These are phyloP conservation scores for Penicillium glabrum DNA, from an alignment of 2,329 filamentous ascomycete genomes.

Conservation along the genomic window DNA sequence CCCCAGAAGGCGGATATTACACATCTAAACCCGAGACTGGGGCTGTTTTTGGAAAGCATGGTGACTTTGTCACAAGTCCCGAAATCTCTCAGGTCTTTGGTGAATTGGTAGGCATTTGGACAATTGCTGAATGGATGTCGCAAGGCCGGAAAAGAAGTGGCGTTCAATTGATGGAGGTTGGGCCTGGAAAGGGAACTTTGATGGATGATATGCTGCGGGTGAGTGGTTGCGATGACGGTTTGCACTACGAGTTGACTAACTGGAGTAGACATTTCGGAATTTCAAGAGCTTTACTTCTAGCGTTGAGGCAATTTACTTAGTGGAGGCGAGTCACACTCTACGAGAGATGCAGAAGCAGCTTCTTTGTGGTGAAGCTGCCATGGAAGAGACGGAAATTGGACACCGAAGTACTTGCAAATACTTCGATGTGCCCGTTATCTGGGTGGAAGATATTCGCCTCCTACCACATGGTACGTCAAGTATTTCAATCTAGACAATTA, in stretches of 20 bases:
- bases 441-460: constrained; percentile 87
- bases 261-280: constrained; percentile 70
- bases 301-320: constrained; percentile 86
- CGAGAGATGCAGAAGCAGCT: constrained; percentile 75
- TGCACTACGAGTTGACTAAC: not conserved
- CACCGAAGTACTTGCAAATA: constrained; percentile 76
- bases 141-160: constrained; percentile 74
- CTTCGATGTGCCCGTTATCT: constrained; percentile 71
- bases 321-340: constrained; percentile 85
- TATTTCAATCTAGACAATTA: too few species aligned
- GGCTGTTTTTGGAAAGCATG: constrained; percentile 89
- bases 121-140: constrained; percentile 93
- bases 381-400: constrained; percentile 71
- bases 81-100: constrained; percentile 98
- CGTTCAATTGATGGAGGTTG: constrained; percentile 89
- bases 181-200: constrained; percentile 87
- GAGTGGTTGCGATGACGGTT: constrained; percentile 35
- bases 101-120: constrained; percentile 90
- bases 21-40: constrained; percentile 69
- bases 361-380: constrained; percentile 71
- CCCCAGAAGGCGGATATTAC: constrained; percentile 89
- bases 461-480: constrained; percentile 63
- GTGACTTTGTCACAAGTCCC: constrained; percentile 95
- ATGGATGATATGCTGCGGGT: constrained; percentile 96
- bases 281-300: constrained; percentile 76